A percentile compares a stretch with the other conserved stretches of the same genome.
These are phyloP conservation scores for Cryptosporidium tyzzeri DNA, from an alignment of 169 alveolate genomes.

Conservation along the genomic window DNA sequence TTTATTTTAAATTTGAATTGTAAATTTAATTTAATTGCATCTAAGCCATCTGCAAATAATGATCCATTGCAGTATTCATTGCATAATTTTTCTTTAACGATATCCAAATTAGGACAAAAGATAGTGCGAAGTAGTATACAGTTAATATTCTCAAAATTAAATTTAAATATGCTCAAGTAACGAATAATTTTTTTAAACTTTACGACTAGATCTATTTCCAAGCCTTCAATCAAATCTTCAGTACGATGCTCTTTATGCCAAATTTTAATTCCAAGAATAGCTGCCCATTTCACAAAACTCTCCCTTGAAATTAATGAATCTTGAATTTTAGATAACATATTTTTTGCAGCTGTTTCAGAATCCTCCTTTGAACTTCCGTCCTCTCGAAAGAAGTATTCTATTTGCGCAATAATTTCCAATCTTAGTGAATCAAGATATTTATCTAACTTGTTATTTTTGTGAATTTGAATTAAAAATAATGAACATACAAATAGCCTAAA, in stretches of 20 bases:
- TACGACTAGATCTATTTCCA: not conserved
- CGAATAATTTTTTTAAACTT: not conserved
- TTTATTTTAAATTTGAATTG: constrained; percentile 27
- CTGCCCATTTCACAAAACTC: not conserved
- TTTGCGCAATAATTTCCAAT: not conserved
- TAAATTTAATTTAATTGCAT: not conserved
- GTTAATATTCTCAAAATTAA: not conserved
- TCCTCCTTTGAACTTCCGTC: not conserved
- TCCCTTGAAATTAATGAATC: not conserved
- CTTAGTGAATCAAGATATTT: not conserved
- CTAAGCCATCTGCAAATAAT: not conserved
- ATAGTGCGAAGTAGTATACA: not conserved
- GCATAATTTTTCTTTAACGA: not conserved
- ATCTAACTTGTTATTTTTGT: not conserved
- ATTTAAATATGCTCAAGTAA: not conserved
- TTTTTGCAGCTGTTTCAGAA: not conserved
- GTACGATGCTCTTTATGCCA: not conserved
- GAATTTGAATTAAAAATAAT: not conserved
- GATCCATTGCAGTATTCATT: not conserved
- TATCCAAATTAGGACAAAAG: not conserved
- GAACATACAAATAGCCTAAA: constrained; percentile 1
- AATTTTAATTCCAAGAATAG: not conserved
- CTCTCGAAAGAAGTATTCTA: not conserved
- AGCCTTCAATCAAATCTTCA: not conserved
- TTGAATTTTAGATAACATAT: not conserved